phyloP scores from a whole-genome alignment of 805 yeast species.

The Lipomyces yamadae region DNA sequence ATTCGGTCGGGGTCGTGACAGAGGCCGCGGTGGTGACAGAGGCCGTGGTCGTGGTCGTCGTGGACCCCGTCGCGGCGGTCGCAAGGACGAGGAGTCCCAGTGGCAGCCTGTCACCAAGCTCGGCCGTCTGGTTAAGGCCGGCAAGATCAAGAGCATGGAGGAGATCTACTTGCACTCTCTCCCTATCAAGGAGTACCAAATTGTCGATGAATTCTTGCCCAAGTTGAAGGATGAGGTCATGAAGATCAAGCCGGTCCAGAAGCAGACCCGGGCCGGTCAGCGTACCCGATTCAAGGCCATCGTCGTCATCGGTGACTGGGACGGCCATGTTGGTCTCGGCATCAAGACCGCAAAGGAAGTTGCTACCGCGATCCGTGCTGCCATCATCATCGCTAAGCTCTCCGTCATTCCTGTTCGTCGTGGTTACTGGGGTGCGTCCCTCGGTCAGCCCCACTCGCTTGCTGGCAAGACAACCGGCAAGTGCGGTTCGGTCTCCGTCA shows the following conservation, averaged over 20 bases:
- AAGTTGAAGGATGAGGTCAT: slow-evolving; percentile 96
- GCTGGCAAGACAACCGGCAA: slow-evolving; percentile 98
- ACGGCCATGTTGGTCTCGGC: slow-evolving; percentile 99
- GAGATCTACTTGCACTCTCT: slow-evolving; percentile 99
- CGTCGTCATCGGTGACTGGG: slow-evolving; percentile 98
- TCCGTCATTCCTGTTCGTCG: slow-evolving; percentile 99
- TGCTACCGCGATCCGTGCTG: slow-evolving; percentile 99
- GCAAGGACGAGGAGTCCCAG: slow-evolving; percentile 95
- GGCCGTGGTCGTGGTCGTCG: slow-evolving; percentile 56
- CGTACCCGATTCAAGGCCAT: slow-evolving; percentile 99
- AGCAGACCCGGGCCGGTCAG: slow-evolving; percentile 99
- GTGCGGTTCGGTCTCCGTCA: slow-evolving; percentile 99
- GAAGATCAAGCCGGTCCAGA: slow-evolving; percentile 99
- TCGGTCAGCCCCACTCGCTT: slow-evolving; percentile 99
- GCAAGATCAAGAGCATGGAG: slow-evolving; percentile 94
- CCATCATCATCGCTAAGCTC: slow-evolving; percentile 98
- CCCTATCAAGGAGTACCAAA: slow-evolving; percentile 99
- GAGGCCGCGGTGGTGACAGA: slow-evolving; percentile 64
- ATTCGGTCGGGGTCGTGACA: slow-evolving; percentile 48
- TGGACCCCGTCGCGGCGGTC: slow-evolving; percentile 70
- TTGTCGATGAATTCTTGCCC: slow-evolving; percentile 95
- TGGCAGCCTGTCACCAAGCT: slow-evolving; percentile 99
- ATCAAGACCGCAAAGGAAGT: slow-evolving; percentile 99
- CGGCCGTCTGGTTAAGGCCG: slow-evolving; percentile 99
- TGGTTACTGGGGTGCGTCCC: slow-evolving; percentile 99